Conservation (phyloP, 2,329 filamentous ascomycete genomes). For the Monilinia fructigena region DNA sequence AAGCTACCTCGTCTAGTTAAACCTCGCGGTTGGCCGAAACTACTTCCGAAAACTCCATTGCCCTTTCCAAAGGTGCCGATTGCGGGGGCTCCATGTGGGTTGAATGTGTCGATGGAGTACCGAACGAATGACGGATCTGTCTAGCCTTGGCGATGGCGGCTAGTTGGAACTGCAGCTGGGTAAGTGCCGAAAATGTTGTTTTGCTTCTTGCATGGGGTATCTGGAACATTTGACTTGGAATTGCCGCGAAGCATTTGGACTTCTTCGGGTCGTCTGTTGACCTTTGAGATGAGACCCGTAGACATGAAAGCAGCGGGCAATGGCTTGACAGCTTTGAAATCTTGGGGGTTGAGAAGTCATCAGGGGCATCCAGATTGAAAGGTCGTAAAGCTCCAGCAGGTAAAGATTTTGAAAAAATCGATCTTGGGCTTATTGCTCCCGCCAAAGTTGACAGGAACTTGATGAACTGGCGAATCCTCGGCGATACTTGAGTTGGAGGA, state of each 20-base stretch:
- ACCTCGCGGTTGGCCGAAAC: constrained; percentile 44
- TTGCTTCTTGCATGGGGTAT: constrained; percentile 93
- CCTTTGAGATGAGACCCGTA: constrained; percentile 91
- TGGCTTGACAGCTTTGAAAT: constrained; percentile 74
- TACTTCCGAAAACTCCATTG: constrained; percentile 60
- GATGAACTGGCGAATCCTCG: constrained; percentile 64
- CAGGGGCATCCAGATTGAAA: constrained; percentile 43
- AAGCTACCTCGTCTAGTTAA: constrained; percentile 62
- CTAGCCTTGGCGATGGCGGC: constrained; percentile 58
- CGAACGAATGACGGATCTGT: constrained; percentile 70
- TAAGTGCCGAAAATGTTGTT: constrained; percentile 68
- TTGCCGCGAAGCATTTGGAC: constrained; percentile 49
- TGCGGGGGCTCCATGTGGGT: constrained; percentile 51
- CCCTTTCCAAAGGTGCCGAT: constrained; percentile 52
- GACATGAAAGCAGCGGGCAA: constrained; percentile 86
- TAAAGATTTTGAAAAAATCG: constrained; percentile 71
- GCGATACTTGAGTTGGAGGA: constrained; percentile 76
- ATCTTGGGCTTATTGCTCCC: constrained; percentile 52
- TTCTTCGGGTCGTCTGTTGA: constrained; percentile 79
- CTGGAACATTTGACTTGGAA: constrained; percentile 73
- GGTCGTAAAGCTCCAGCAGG: constrained; percentile 63
- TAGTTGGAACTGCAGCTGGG: constrained; percentile 57
- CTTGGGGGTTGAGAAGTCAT: constrained; percentile 69
- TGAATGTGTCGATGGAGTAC: constrained; percentile 77
- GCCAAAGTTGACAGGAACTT: constrained; percentile 55